phyloP scores from a whole-genome alignment of 1,139 yeast genomes.

The Chernovozyma sophiae-reginae region DNA sequence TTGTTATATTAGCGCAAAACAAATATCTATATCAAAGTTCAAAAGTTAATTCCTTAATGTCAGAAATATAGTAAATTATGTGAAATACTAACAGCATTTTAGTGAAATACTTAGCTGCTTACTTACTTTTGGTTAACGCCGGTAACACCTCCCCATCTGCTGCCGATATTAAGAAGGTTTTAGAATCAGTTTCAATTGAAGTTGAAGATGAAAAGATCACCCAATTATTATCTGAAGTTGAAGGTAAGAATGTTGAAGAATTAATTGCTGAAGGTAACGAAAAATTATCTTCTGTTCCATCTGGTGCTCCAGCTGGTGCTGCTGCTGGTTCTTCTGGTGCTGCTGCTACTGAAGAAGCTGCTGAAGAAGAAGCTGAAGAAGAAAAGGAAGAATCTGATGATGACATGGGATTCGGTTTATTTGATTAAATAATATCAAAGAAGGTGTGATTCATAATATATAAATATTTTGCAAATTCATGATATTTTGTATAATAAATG shows the following conservation, averaged over 20 bases:
- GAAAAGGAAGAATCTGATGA: slow-evolving; percentile 59
- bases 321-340: slow-evolving; percentile 63
- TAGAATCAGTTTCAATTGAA: slow-evolving; percentile 93
- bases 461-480: slow-evolving; percentile 1
- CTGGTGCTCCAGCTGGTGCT: slow-evolving; percentile 94
- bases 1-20: too few species aligned
- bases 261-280: slow-evolving; percentile 93
- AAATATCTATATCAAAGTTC: too few species aligned
- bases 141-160: slow-evolving; percentile 82
- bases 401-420: slow-evolving; percentile 53
- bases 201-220: slow-evolving; percentile 87
- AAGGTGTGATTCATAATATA: slow-evolving; percentile 1
- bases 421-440: slow-evolving; percentile 34
- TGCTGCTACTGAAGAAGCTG: slow-evolving; percentile 69
- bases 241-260: slow-evolving; percentile 90
- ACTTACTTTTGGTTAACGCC: slow-evolving; percentile 64
- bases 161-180: slow-evolving; percentile 82
- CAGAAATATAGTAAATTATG: too few species aligned
- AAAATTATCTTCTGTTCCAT: slow-evolving; percentile 95
- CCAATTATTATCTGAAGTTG: slow-evolving; percentile 82
- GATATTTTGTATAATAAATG: background rate
- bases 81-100: slow-evolving; percentile 6
- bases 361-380: slow-evolving; percentile 58
- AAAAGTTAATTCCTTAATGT: too few species aligned
- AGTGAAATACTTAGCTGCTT: slow-evolving; percentile 68